Conservation (phyloP, 805 yeast genomes). For the Pichia deserticola region DNA sequence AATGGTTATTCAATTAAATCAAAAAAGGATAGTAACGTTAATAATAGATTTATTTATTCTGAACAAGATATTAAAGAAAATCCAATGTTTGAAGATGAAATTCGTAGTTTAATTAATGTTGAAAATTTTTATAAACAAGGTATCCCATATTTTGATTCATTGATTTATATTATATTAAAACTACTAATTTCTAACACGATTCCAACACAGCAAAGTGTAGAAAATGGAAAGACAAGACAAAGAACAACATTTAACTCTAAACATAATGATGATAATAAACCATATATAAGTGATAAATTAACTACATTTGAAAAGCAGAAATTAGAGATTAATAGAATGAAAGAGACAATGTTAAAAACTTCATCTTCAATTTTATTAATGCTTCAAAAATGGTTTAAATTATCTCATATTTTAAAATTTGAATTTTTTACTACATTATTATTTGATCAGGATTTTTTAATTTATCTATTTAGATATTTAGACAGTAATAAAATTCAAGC, state of each 20-base stretch:
- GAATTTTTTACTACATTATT: conserved; percentile 66
- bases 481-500: conserved; percentile 24
- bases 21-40: not conserved
- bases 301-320: conserved; percentile 29
- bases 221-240: conserved; percentile 19
- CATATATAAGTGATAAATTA: conserved; percentile 11
- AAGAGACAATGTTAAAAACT: conserved; percentile 56
- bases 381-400: conserved; percentile 70
- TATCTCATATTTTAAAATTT: conserved; percentile 68
- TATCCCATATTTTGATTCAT: conserved; percentile 51
- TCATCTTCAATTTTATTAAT: conserved; percentile 45
- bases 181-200: conserved; percentile 46
- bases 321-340: conserved; percentile 50
- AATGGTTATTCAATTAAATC: conserved; percentile 16
- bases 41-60: conserved; percentile 14
- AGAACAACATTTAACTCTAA: conserved; percentile 7
- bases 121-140: conserved; percentile 51
- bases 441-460: conserved; percentile 61
- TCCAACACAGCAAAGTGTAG: conserved; percentile 15
- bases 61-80: conserved; percentile 25
- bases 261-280: conserved; percentile 9
- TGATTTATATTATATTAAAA: conserved; percentile 58
- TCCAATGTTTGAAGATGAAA: conserved; percentile 32
- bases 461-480: conserved; percentile 29
- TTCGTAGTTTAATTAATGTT: conserved; percentile 43